Conservation (phyloP, 345 rosid species). For the Populus euphratica region DNA sequence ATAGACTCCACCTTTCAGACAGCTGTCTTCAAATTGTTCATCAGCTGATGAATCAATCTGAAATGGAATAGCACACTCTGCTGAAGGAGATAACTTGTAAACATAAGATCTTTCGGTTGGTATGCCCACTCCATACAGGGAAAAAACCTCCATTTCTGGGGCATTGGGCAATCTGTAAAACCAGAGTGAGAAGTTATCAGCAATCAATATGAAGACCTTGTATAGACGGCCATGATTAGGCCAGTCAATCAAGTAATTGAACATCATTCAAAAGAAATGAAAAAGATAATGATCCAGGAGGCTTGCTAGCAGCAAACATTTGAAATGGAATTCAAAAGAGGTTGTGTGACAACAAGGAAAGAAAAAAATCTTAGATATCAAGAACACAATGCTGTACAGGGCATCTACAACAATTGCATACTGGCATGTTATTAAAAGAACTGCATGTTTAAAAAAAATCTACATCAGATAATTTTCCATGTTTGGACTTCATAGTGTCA, state of each 20-base stretch:
- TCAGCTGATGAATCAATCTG: constrained; percentile 73
- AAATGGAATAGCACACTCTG: constrained; percentile 84
- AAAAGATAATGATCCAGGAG: neutral
- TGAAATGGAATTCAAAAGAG: neutral
- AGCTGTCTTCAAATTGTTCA: constrained; percentile 54
- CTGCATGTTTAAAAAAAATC: neutral
- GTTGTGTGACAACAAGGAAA: neutral
- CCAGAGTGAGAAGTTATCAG: constrained; percentile 14
- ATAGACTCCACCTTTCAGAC: constrained; percentile 81
- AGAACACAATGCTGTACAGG: neutral
- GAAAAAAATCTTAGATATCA: neutral
- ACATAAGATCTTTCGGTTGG: constrained; percentile 90
- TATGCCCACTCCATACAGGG: constrained; percentile 88
- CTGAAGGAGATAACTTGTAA: constrained; percentile 62
- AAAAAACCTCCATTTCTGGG: constrained; percentile 85
- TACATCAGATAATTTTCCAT: neutral
- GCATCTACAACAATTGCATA: neutral
- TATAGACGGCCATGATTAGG: neutral
- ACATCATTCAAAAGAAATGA: neutral
- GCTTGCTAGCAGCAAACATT: neutral
- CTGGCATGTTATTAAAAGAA: neutral
- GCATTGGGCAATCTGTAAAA: constrained; percentile 80
- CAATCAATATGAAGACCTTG: neutral
- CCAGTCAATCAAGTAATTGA: neutral
- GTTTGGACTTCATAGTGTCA: neutral